These are phyloP conservation scores for Aspergillus thermomutatus DNA, from an alignment of 2,329 filamentous ascomycete genomes.

Conservation along the genomic window DNA sequence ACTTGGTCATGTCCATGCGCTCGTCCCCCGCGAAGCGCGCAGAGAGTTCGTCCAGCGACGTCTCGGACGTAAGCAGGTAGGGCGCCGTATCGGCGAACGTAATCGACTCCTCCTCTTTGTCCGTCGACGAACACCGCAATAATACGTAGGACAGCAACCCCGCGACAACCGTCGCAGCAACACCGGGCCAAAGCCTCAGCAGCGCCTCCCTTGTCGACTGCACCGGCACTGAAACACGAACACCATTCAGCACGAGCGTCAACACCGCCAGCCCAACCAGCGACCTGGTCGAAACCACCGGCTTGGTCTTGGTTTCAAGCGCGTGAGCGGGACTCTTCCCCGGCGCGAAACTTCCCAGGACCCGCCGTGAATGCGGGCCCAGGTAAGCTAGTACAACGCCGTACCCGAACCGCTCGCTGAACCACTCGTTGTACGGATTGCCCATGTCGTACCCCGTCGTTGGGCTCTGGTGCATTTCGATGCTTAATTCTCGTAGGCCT, in stretches of 20 bases:
- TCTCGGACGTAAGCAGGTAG: slow-evolving; percentile 67
- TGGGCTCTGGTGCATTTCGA: slow-evolving; percentile 60
- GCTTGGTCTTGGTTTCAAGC: no score
- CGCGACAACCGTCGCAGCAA: slow-evolving; percentile 5
- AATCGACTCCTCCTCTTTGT: slow-evolving; percentile 20
- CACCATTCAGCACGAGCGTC: slow-evolving; percentile 7
- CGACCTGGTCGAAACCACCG: slow-evolving; percentile 1
- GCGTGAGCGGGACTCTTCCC: slow-evolving; percentile 27
- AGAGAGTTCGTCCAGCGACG: slow-evolving; percentile 67
- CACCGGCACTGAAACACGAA: not conserved
- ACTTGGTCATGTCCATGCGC: slow-evolving; percentile 63
- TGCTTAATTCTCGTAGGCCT: slow-evolving; percentile 46
- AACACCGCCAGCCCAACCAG: slow-evolving; percentile 1
- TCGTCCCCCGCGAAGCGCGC: slow-evolving; percentile 49
- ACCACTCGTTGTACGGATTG: slow-evolving; percentile 59
- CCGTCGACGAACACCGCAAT: not conserved
- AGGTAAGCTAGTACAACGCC: slow-evolving; percentile 62
- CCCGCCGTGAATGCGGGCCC: slow-evolving; percentile 56
- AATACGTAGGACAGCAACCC: slow-evolving; percentile 3
- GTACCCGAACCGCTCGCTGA: slow-evolving; percentile 64
- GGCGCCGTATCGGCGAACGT: slow-evolving; percentile 45
- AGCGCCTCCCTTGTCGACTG: no score
- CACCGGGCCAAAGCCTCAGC: not conserved
- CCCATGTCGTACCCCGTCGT: slow-evolving; percentile 64
- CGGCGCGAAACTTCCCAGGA: slow-evolving; percentile 61